Percentiles rank a stretch among this genome's conserved stretches.
phyloP scores from a whole-genome alignment of 192 early-diverging fungal genomes.

The Entophlyctis luteolus region DNA sequence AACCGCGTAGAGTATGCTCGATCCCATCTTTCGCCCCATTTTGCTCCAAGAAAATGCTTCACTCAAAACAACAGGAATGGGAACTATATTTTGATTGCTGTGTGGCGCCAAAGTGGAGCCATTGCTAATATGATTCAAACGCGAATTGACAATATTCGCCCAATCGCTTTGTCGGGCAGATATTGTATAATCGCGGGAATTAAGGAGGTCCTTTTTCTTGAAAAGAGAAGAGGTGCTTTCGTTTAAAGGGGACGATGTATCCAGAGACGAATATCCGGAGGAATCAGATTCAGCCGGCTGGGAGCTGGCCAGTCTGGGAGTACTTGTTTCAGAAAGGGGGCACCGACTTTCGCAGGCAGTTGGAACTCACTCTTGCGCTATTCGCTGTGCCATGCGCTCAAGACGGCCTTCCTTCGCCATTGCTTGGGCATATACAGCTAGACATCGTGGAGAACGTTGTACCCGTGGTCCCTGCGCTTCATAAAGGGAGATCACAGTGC shows the following conservation, averaged over 20 bases:
- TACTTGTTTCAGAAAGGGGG: too few species aligned
- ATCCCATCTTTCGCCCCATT: conserved; percentile 43
- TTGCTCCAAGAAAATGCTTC: conserved; percentile 60
- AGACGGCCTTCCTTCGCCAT: background rate
- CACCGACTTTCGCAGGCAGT: too few species aligned
- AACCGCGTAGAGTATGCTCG: conserved; percentile 39
- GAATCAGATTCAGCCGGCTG: too few species aligned
- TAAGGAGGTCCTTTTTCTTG: background rate
- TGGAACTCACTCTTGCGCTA: background rate
- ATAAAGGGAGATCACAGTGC: background rate
- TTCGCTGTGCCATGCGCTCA: background rate
- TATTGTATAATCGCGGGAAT: background rate
- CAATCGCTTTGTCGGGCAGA: background rate
- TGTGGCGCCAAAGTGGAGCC: background rate
- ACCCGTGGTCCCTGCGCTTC: background rate
- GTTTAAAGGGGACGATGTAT: too few species aligned
- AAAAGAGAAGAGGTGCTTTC: too few species aligned
- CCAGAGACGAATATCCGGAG: too few species aligned
- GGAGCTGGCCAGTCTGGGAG: too few species aligned
- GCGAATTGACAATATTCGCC: background rate
- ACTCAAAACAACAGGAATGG: conserved; percentile 48
- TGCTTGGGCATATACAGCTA: background rate
- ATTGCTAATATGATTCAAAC: background rate
- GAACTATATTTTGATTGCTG: conserved; percentile 24
- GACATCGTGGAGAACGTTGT: background rate